A percentile compares a stretch with the other conserved stretches of the same genome.
phyloP scores from a whole-genome alignment of 495 filamentous ascomycete genomes.

The Podospora pseudopauciseta region DNA sequence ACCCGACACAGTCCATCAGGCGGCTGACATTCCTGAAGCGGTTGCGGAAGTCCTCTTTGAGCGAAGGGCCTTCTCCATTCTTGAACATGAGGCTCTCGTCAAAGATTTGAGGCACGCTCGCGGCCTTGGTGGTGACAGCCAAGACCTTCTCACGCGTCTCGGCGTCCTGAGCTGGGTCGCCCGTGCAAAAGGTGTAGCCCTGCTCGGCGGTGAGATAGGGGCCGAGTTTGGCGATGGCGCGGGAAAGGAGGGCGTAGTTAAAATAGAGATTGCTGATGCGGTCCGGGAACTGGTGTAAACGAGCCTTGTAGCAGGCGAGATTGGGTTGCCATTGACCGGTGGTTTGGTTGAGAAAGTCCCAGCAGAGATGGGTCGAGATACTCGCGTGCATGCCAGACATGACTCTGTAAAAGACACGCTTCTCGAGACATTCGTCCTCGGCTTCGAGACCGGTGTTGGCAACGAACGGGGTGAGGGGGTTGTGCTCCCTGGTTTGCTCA shows the following conservation, averaged over 20 bases:
- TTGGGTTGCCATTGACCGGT: slow-evolving; percentile 95
- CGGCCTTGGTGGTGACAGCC: slow-evolving; percentile 63
- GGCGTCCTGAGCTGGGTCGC: slow-evolving; percentile 72
- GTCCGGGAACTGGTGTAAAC: slow-evolving; percentile 79
- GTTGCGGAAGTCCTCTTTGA: slow-evolving; percentile 97
- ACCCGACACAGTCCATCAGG: slow-evolving; percentile 98
- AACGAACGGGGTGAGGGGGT: slow-evolving; percentile 48
- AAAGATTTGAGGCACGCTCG: slow-evolving; percentile 71
- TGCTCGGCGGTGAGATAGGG: slow-evolving; percentile 59
- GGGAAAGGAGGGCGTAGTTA: slow-evolving; percentile 91
- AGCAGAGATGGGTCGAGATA: slow-evolving; percentile 93
- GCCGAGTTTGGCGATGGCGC: slow-evolving; percentile 86
- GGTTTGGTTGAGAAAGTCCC: slow-evolving; percentile 92
- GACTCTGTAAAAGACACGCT: slow-evolving; percentile 93
- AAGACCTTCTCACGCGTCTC: slow-evolving; percentile 76
- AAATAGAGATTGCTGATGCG: slow-evolving; percentile 97
- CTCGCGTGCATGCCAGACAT: slow-evolving; percentile 97
- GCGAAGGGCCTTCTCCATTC: slow-evolving; percentile 59
- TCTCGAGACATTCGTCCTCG: slow-evolving; percentile 93
- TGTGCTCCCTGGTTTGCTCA: slow-evolving; percentile 49
- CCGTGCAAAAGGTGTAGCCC: slow-evolving; percentile 84
- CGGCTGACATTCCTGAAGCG: slow-evolving; percentile 94
- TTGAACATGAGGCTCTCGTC: slow-evolving; percentile 94
- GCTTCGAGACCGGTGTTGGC: slow-evolving; percentile 57
- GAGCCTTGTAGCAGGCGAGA: slow-evolving; percentile 78